Evolutionary conservation across 2,329 filamentous ascomycete species (phyloP), one percentile per base, ranked within the genome.

Genomic region (Arthrobotrys pseudoclavata): DNA sequence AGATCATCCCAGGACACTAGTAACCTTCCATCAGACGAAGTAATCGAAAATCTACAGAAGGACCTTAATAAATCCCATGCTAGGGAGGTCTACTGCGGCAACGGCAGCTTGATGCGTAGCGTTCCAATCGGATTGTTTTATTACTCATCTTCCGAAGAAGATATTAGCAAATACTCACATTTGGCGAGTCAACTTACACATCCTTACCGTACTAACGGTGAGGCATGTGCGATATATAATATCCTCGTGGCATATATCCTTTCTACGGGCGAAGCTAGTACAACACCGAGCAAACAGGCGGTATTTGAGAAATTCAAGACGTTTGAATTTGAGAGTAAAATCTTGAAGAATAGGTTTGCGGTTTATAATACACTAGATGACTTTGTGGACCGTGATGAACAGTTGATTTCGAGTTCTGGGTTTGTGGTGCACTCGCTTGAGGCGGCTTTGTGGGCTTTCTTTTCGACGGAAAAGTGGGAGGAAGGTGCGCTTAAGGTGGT

Each of bases 41-140:
- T 79, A 82, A 29, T 78, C 79, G 37, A 55, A 24, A 6, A 26
- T 4, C 40, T 66, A 26, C 75, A 74, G 45, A 24, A 20, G 3
- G 31, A 47, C 0, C 31, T 77, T 5, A 68, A 71, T 34, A 62
- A 57, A 42, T n/a, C 13, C 40, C 72, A 64, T 24, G 63, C 67
- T 52, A 34, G 42, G 4, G 10, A 42, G 6, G 22, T 7, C 5
- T 69, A 34, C 50, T 83, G 83, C 48, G 85, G 85, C 0, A 86
- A 86, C 66, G 85, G 85, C 12, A 84, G 83, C 61, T 80, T 86
- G 52, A 86, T 86, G 85, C 82, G 85, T 5, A 83, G 84, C 29
- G 80, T 83, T 0, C 84, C 85, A 0, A 80, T 85, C 9, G 83
- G 82, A 0, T 79, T 85, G 1, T 81, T 82, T 4, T 81, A 82